Evolutionary conservation across 306 rosid genomes (phyloP), one percentile per base, ranked within the genome.

Genomic region (Cyamopsis tetragonoloba): DNA sequence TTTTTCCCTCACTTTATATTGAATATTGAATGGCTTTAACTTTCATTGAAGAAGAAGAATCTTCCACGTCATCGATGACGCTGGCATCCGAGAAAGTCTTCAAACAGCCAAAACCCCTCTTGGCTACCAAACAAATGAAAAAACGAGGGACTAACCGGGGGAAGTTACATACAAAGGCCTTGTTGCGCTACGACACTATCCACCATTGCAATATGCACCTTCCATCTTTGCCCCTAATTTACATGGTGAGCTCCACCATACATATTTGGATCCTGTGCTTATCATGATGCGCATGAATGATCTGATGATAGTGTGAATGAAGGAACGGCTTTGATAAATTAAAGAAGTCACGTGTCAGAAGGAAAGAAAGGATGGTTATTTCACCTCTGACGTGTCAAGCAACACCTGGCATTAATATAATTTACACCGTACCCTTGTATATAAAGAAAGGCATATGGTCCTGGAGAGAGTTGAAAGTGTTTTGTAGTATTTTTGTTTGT

Each of bases 311-410:
- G 30, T 31, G 15, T 38, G 12, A 35, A 7, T 30, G 13, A 5
- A 7, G 20, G 13, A 5, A 69, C 50, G 80, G 71, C 27, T 1
- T 0, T 5, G 77, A 80, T 78, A 0, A 12, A n/a, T n/a, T n/a
- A n/a, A n/a, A n/a, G n/a, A n/a, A 1, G 68, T 66, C 91, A 76
- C 7, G 0, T 70, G 80, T 53, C 19, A 9, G 3, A 3, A 7
- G 1, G 22, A 48, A 7, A 26, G 62, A 30, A 31, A 4, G n/a
- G 71, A 50, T 75, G 53, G 70, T 64, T 68, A 77, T 62, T 76
- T 73, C 62, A 17, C 19, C n/a, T n/a, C n/a, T n/a, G n/a, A 82
- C 88, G 90, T 84, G 95, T 65, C 74, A 60, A 0, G 11, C 50
- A 49, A 39, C 68, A 24, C 30, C 50, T 43, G 26, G 1, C 32